Conservation (phyloP, 2,329 filamentous ascomycete species). For the Grosmannia huntii region DNA sequence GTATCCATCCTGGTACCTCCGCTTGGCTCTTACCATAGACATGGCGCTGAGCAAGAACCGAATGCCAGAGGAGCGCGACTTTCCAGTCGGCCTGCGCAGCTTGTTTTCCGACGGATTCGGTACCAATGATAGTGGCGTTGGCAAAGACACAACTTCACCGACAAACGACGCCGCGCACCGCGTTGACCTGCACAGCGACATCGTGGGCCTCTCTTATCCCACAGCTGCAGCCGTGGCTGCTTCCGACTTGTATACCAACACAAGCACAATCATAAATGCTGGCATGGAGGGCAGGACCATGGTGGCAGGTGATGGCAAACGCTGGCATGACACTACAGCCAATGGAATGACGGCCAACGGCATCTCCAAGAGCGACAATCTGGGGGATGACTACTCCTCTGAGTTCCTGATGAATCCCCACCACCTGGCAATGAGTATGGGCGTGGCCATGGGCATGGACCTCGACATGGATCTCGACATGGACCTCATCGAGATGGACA, state of each 20-base stretch:
- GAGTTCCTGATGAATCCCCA: conserved; percentile 7
- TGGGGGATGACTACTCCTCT: not conserved
- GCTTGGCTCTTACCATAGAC: conserved; percentile 12
- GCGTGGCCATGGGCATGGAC: conserved; percentile 24
- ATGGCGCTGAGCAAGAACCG: conserved; percentile 13
- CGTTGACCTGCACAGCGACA: too few relatives aligned
- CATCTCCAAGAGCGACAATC: too few relatives aligned
- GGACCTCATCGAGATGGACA: conserved; percentile 4
- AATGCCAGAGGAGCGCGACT: conserved; percentile 13
- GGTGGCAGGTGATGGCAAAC: not conserved
- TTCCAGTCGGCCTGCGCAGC: conserved; percentile 9
- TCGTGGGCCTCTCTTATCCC: too few relatives aligned
- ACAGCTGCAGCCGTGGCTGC: too few relatives aligned
- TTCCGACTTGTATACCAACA: too few relatives aligned
- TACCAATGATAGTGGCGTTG: not conserved
- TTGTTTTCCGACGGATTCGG: conserved; percentile 3
- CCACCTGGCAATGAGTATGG: conserved; percentile 28
- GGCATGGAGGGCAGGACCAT: not conserved
- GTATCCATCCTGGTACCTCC: conserved; percentile 12
- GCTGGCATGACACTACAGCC: too few relatives aligned
- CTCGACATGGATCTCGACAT: conserved; percentile 9
- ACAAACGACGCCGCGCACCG: too few relatives aligned
- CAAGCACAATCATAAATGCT: not conserved
- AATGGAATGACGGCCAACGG: not conserved
- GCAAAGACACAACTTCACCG: too few relatives aligned